Evolutionary conservation across 1,284 basidiomycete genomes (phyloP).

Genomic region (Apiotrichum sp.): DNA sequence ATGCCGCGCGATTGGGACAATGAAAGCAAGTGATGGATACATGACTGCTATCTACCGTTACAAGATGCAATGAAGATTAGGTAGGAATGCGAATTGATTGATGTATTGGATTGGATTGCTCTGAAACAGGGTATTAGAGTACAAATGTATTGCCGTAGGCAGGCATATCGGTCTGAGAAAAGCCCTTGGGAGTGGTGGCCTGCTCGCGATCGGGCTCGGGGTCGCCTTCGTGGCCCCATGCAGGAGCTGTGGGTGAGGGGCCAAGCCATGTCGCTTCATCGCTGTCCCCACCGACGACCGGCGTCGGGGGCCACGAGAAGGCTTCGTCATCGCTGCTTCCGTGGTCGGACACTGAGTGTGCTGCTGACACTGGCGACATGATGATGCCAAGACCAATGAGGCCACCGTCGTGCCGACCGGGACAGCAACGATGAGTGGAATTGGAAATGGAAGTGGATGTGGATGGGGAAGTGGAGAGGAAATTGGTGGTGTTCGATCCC

Average conservation of each 20-base stretch:
- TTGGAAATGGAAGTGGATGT: no score
- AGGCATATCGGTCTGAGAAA: not conserved
- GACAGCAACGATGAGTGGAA: slow-evolving; percentile 6
- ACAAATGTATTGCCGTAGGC: not conserved
- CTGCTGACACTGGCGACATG: slow-evolving; percentile 3
- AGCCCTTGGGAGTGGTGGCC: not conserved
- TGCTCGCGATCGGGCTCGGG: not conserved
- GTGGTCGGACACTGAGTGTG: slow-evolving; percentile 5
- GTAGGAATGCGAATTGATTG: no score
- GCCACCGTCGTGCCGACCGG: slow-evolving; percentile 1
- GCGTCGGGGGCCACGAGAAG: slow-evolving; percentile 14
- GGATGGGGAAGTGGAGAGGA: no score
- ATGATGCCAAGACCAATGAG: slow-evolving; percentile 18
- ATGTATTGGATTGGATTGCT: no score
- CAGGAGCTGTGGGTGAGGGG: not conserved
- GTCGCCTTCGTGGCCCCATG: not conserved
- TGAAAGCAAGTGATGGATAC: no score
- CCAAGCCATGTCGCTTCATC: not conserved
- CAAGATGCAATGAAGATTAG: no score
- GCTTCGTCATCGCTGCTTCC: slow-evolving; percentile 13
- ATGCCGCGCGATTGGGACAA: no score
- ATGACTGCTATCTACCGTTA: no score
- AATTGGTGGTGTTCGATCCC: not conserved
- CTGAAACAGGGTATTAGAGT: not conserved
- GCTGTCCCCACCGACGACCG: slow-evolving; percentile 5